Percentiles rank a stretch among this genome's conserved stretches.
These are phyloP conservation scores for Tylopilus sp. DNA, from an alignment of 1,284 basidiomycete genomes.

Conservation along the genomic window DNA sequence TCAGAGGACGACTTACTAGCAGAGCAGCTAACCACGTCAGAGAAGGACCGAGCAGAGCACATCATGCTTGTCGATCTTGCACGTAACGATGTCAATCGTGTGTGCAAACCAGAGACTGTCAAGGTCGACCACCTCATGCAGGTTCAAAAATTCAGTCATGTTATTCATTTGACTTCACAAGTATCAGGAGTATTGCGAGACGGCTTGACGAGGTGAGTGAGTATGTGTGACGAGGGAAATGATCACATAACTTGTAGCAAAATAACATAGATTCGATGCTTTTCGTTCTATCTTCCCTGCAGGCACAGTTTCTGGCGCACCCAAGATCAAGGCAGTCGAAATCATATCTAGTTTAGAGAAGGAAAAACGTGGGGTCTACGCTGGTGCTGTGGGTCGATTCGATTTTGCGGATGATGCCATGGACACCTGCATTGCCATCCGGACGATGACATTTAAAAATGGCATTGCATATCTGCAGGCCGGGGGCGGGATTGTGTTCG, in stretches of 20 bases:
- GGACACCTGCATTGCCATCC: conserved; percentile 98
- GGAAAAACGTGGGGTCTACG: conserved; percentile 92
- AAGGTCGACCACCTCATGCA: conserved; percentile 95
- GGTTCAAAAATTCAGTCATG: conserved; percentile 95
- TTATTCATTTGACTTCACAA: conserved; percentile 96
- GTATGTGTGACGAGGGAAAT: background rate
- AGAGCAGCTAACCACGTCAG: conserved; percentile 70
- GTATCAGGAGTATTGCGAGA: conserved; percentile 85
- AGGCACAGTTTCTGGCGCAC: conserved; percentile 98
- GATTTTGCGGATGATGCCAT: conserved; percentile 94
- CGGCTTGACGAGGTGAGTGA: conserved; percentile 69
- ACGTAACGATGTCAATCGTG: conserved; percentile 97
- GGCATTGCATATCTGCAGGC: conserved; percentile 92
- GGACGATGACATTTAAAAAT: conserved; percentile 97
- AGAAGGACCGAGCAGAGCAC: conserved; percentile 96
- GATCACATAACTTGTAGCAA: background rate
- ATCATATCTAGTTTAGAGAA: conserved; percentile 84
- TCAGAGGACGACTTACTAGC: conserved; percentile 85
- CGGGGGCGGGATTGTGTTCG: conserved; percentile 96
- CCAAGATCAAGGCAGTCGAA: conserved; percentile 98
- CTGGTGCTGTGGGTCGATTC: conserved; percentile 94
- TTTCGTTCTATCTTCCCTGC: conserved; percentile 99
- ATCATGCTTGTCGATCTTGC: conserved; percentile 99
- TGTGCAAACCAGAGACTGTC: conserved; percentile 93
- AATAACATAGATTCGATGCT: conserved; percentile 78